Percentiles rank a stretch among this genome's conserved stretches.
Conservation (phyloP, 208 protist species). For the Leishmania tropica region DNA sequence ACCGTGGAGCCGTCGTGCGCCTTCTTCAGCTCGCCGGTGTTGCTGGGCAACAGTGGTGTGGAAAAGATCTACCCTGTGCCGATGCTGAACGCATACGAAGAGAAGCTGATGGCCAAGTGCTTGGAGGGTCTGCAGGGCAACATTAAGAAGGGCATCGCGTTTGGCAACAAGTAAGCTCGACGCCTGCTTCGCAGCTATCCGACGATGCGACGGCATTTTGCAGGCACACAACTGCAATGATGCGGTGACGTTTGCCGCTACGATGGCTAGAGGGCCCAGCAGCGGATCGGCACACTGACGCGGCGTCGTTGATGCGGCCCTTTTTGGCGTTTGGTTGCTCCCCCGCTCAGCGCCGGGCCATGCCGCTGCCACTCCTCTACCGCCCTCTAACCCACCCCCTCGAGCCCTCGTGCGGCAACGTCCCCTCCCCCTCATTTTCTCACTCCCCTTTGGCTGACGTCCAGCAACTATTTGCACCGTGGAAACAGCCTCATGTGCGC, state of each 20-base stretch:
- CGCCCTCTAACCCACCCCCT: no score
- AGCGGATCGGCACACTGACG: neutral
- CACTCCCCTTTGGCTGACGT: neutral
- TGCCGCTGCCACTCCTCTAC: neutral
- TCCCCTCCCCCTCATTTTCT: neutral
- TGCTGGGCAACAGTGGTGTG: constrained; percentile 79
- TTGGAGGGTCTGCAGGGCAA: constrained; percentile 83
- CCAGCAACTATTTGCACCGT: neutral
- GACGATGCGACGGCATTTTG: neutral
- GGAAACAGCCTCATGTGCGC: neutral
- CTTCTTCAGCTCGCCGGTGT: constrained; percentile 81
- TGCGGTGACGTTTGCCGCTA: neutral
- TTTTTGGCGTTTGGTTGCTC: neutral
- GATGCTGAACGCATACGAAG: constrained; percentile 61
- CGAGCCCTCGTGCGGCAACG: neutral
- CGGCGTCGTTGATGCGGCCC: neutral
- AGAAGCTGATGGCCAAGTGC: constrained; percentile 71
- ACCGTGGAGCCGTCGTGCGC: constrained; percentile 43
- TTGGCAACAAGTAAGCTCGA: constrained; percentile 26
- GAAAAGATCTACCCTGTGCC: constrained; percentile 65
- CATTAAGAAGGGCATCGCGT: constrained; percentile 83
- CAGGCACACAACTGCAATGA: neutral
- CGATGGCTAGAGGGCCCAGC: neutral
- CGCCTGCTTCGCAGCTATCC: no score
- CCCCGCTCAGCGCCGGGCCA: neutral